Evolutionary conservation across 208 protist genomes (phyloP).

Genomic region (Trypanosomatidae sp.): DNA sequence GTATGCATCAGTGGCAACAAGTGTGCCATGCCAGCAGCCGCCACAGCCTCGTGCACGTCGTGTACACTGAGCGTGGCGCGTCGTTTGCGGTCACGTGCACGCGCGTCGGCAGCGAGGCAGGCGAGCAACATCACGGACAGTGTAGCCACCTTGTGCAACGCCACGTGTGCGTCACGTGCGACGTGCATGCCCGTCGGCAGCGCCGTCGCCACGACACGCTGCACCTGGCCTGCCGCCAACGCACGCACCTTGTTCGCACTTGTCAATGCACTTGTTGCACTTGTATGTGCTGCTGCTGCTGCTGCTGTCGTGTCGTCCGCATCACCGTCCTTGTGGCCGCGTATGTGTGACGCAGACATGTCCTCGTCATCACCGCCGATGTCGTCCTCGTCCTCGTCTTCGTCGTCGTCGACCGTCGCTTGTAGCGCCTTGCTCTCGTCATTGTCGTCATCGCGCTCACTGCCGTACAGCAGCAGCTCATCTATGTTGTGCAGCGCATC

Average conservation of each 20-base stretch:
- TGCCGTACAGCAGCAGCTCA: no score
- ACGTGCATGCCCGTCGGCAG: conserved; percentile 53
- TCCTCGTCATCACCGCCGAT: no score
- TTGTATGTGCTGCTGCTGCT: no score
- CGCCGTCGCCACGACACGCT: conserved; percentile 30
- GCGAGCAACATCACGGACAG: conserved; percentile 53
- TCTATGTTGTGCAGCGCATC: no score
- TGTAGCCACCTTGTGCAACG: conserved; percentile 66
- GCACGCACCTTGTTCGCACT: no score
- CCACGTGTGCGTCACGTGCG: conserved; percentile 46
- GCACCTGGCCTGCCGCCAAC: conserved; percentile 66
- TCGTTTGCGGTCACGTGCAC: conserved; percentile 12
- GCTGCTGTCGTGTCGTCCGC: no score
- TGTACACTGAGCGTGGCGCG: conserved; percentile 46
- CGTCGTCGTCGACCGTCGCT: background rate
- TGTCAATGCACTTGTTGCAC: no score
- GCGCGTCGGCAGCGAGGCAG: conserved; percentile 55
- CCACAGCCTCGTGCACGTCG: conserved; percentile 47
- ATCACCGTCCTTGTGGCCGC: no score
- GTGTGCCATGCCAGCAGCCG: conserved; percentile 57
- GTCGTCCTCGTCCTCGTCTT: no score
- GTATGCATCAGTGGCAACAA: conserved; percentile 36
- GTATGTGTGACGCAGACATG: no score
- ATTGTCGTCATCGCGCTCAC: background rate
- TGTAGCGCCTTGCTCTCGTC: background rate